These are phyloP conservation scores for Colletotrichum shisoi DNA, from an alignment of 2,329 filamentous ascomycete genomes.

Conservation along the genomic window DNA sequence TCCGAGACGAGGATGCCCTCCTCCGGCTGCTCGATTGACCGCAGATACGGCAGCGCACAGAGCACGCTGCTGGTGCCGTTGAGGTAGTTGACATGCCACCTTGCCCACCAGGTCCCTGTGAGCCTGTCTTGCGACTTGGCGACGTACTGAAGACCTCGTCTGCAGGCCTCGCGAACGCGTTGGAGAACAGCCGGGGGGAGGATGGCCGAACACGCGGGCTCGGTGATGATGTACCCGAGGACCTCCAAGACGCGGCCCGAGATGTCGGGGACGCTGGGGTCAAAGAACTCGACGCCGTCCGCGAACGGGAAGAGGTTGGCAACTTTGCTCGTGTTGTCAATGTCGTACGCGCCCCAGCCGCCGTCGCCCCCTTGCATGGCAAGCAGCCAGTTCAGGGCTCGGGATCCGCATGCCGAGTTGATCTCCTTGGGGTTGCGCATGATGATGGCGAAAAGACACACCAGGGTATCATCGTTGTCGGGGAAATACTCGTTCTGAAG, in stretches of 20 bases:
- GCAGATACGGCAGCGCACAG: slow-evolving; percentile 14
- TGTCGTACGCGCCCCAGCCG: slow-evolving; percentile 28
- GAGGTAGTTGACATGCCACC: slow-evolving; percentile 31
- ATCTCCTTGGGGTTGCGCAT: slow-evolving; percentile 23
- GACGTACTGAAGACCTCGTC: background rate
- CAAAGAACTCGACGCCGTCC: slow-evolving; percentile 25
- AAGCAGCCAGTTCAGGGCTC: slow-evolving; percentile 18
- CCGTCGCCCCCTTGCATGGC: slow-evolving; percentile 22
- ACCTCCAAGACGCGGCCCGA: slow-evolving; percentile 17
- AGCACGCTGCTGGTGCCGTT: slow-evolving; percentile 28
- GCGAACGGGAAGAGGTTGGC: slow-evolving; percentile 18
- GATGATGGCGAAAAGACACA: slow-evolving; percentile 18
- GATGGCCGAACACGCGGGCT: slow-evolving; percentile 10
- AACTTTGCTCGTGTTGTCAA: slow-evolving; percentile 17
- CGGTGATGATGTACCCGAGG: slow-evolving; percentile 17
- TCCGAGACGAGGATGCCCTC: background rate
- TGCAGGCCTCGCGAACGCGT: slow-evolving; percentile 16
- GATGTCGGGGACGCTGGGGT: slow-evolving; percentile 24
- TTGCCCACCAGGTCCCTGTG: slow-evolving; percentile 23
- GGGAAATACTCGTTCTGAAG: slow-evolving; percentile 24
- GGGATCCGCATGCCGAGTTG: slow-evolving; percentile 3
- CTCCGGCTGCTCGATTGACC: slow-evolving; percentile 3
- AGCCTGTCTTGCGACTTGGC: slow-evolving; percentile 15
- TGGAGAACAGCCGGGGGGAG: slow-evolving; percentile 5
- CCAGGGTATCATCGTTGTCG: slow-evolving; percentile 24